phyloP scores from a whole-genome alignment of 2,329 filamentous ascomycete genomes.

The Aureobasidium sp. region DNA sequence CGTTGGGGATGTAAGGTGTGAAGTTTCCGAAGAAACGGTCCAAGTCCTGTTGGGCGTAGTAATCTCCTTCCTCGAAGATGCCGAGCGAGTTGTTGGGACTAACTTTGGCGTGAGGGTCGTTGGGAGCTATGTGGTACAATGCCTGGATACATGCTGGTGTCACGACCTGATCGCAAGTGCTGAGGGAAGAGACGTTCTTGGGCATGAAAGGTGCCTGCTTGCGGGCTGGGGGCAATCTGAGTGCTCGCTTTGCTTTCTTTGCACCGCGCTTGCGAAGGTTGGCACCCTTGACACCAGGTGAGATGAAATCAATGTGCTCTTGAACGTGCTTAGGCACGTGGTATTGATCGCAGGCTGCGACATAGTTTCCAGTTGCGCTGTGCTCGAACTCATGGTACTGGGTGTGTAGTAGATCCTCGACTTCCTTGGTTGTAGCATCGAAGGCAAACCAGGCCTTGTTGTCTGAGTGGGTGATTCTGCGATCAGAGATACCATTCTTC shows the following conservation, averaged over 20 bases:
- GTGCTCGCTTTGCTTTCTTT: constrained; percentile 11
- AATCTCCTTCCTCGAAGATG: constrained; percentile 37
- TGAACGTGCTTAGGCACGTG: constrained; percentile 18
- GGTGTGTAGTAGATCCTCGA: constrained; percentile 20
- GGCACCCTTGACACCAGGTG: constrained; percentile 21
- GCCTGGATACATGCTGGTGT: constrained; percentile 20
- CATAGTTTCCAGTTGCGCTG: constrained; percentile 15
- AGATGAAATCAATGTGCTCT: constrained; percentile 22
- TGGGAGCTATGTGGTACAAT: constrained; percentile 18
- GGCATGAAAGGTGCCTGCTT: constrained; percentile 13
- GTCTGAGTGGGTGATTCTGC: constrained; percentile 22
- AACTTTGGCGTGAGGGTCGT: constrained; percentile 14
- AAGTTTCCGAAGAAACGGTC: constrained; percentile 33
- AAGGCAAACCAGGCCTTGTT: constrained; percentile 27
- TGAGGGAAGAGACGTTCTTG: constrained; percentile 12
- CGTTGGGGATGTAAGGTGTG: constrained; percentile 16
- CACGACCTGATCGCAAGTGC: constrained; percentile 16
- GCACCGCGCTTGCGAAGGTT: constrained; percentile 11
- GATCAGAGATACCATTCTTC: constrained; percentile 13
- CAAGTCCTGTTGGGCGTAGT: constrained; percentile 38
- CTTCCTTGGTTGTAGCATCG: constrained; percentile 21
- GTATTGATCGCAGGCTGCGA: constrained; percentile 18
- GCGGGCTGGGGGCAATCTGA: not conserved
- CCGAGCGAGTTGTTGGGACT: constrained; percentile 23
- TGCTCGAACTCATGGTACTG: constrained; percentile 22